Base-by-base conservation (phyloP, 176 grass and related monocot genomes). In the Zoysia japonica region DNA sequence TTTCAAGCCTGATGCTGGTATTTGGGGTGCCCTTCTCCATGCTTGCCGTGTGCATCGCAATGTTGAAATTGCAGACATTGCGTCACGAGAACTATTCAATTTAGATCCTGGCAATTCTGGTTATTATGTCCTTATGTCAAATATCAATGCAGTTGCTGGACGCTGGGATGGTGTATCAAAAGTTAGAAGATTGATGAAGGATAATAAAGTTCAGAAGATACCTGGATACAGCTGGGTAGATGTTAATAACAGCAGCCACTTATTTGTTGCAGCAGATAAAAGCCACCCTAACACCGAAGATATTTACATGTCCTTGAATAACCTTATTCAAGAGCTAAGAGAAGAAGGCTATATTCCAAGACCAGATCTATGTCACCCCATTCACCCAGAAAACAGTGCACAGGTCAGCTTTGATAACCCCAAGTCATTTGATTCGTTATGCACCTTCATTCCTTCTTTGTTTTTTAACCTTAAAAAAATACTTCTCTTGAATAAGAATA, bases 111-210 rank as follows among this genome's bases (percentile, higher is more conserved):
- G 65, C 43, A 97, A 97, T 82, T 93, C 94, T 78, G 94, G 94
- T 55, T 97, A 93, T 81, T 97, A 93, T 85, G 91, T 97, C 39
- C 87, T 97, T 50, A 91, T 93, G 87, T 91, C 94, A 54, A 97
- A 97, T 85, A 89, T 91, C 47, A 89, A 92, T 88, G 94, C 89
- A 28, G 72, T 89, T 78, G 87, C 91, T 90, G 91, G 94, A 39
- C 85, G 82, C 47, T 97, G 91, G 94, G 87, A 94, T 47, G 78
- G 87, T 80, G 89, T 93, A n/a, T 83, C 87, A 40, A 88, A 89
- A 77, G 83, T 93, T 17, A 78, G 94, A 83, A 91, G 83, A 84
- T 70, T 97, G 72, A 97, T 97, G 89, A 93, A 91, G 57, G 83
- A 97, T 65, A 97, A 85, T 66, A 87, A 81, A 36, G 80, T 97